Percentiles rank a stretch among this genome's conserved stretches.
Evolutionary conservation across 768 basidiomycete species (phyloP).

Genomic region (Pisolithus microcarpus): DNA sequence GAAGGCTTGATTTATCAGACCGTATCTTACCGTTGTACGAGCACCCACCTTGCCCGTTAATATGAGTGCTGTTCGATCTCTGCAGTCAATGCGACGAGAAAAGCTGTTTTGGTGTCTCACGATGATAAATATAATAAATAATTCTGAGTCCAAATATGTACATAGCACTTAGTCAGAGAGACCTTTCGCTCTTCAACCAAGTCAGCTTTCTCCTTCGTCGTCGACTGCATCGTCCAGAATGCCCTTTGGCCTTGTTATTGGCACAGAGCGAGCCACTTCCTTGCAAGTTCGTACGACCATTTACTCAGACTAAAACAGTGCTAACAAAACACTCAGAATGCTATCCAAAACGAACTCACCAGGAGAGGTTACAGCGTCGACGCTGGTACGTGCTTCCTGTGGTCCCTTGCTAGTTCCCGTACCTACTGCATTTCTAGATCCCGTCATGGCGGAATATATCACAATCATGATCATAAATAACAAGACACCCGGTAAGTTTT

Average conservation of each 20-base stretch:
- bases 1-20: no score
- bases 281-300: conserved; percentile 48
- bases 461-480: conserved; percentile 94
- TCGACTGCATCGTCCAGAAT: conserved; percentile 29
- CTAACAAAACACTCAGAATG: conserved; percentile 38
- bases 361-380: conserved; percentile 68
- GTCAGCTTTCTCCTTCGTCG: conserved; percentile 17
- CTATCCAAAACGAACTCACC: conserved; percentile 76
- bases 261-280: conserved; percentile 65
- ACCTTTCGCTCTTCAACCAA: conserved; percentile 2
- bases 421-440: conserved; percentile 41
- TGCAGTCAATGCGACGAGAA: no score
- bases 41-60: no score
- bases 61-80: no score
- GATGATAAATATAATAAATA: background rate
- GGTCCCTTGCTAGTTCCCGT: conserved; percentile 2
- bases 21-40: no score
- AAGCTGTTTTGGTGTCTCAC: no score
- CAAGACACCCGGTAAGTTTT: conserved; percentile 62
- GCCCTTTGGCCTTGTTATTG: conserved; percentile 72
- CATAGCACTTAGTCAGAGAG: conserved; percentile 24
- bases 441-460: conserved; percentile 91
- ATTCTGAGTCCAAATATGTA: background rate
- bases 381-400: conserved; percentile 44
- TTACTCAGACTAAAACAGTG: background rate